Evolutionary conservation across 345 rosid species (phyloP), one percentile per base, ranked within the genome.

Genomic region (Euphorbia pulcherrima): DNA sequence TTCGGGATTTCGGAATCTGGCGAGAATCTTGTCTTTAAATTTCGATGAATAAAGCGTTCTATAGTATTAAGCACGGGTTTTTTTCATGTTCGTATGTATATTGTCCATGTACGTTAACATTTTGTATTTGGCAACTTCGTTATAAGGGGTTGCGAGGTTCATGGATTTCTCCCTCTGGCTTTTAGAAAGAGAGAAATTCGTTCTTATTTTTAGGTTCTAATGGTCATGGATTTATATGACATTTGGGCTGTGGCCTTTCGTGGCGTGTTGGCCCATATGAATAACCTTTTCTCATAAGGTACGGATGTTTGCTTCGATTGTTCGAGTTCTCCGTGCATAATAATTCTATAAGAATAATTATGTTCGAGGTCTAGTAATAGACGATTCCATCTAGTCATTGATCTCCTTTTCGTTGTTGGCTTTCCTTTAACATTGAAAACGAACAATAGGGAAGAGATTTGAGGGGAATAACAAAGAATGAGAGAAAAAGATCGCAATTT

Each of bases 171-270:
- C 71, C 64, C 75, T 27, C 21, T 44, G 68, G 35, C 56, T 75
- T 75, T 70, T 69, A 51, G 67, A n/a, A 60, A 60, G 78, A 70
- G 74, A 71, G 44, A 29, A 17, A 65, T 60, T 62, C 57, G 21
- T 29, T 23, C 54, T 30, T n/a, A 24, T n/a, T 44, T 33, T 29
- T 46, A 28, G 8, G 26, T 60, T 51, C 58, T 2, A 20, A 37
- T 23, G 53, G 26, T 27, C 26, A 57, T 48, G 65, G 21, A 24
- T 8, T 52, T 52, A 13, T 28, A 29, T 13, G 52, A 6, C 21
- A 28, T 16, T 30, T 48, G 50, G 50, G 18, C 27, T 23, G n/a
- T n/a, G 37, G 52, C 23, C 29, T 12, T 44, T 44, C 44, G 8
- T 48, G 63, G 55, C 68, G 24, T 60, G 2, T n/a, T 40, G 13